Percentiles rank a stretch among this genome's conserved stretches.
phyloP scores from a whole-genome alignment of 345 rosid genomes.

The Mercurialis annua region DNA sequence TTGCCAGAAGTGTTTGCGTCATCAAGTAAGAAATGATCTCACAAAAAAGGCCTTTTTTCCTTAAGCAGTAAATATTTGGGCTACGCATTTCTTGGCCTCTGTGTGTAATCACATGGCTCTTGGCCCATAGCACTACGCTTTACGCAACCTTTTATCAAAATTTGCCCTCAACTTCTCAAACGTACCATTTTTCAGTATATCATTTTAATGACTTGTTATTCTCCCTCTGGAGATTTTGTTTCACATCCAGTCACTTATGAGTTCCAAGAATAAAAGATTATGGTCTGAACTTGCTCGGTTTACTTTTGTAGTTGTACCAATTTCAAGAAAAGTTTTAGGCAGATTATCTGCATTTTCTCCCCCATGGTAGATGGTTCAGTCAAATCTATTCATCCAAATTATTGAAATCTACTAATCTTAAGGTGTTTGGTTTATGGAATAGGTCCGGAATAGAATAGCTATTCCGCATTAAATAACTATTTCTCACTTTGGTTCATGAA shows the following conservation, averaged over 20 bases:
- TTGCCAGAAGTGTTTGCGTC: not conserved
- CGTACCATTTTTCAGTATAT: not conserved
- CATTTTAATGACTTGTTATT: not conserved
- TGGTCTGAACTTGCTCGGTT: not conserved
- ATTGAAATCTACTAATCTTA: too few species aligned
- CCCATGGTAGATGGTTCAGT: too few species aligned
- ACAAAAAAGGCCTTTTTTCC: not conserved
- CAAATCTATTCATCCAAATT: too few species aligned
- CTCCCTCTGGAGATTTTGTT: not conserved
- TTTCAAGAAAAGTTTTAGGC: too few species aligned
- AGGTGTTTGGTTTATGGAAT: too few species aligned
- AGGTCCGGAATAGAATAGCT: too few species aligned
- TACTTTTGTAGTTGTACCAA: too few species aligned
- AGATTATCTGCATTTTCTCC: too few species aligned
- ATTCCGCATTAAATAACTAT: too few species aligned
- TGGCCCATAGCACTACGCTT: not conserved
- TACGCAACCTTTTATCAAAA: not conserved
- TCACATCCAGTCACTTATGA: not conserved
- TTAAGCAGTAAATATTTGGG: slow-evolving; percentile 2
- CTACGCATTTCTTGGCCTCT: not conserved
- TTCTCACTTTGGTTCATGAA: too few species aligned
- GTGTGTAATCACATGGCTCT: not conserved
- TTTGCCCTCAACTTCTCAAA: not conserved
- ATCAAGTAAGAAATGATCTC: not conserved
- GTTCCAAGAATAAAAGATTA: not conserved